Evolutionary conservation across 202 grass and related monocot species (phyloP).

Genomic region (Setaria italica): DNA sequence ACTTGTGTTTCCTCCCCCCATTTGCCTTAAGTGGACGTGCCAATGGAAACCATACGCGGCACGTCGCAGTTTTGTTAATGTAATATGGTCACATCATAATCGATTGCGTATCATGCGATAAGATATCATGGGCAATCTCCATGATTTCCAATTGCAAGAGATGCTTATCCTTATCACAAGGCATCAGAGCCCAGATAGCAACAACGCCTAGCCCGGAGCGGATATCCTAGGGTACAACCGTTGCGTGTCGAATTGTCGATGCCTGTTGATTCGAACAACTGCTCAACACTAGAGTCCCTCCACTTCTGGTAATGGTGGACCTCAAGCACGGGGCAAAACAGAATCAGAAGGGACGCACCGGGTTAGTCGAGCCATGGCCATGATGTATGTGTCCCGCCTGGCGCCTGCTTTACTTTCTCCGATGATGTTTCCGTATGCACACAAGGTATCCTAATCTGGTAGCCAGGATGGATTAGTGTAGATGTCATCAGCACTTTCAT

Average conservation of each 20-base stretch:
- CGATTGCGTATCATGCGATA: constrained; percentile 4
- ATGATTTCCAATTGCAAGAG: not conserved
- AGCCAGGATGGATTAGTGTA: not conserved
- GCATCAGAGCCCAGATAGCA: not conserved
- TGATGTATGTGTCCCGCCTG: not conserved
- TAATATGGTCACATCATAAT: not conserved
- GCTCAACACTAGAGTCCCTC: not conserved
- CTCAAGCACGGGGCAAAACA: not conserved
- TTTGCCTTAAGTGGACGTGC: not conserved
- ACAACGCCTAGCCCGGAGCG: constrained; percentile 7
- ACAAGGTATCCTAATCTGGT: not conserved
- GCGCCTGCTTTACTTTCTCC: not conserved
- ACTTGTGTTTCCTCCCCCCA: not conserved
- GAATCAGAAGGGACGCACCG: not conserved
- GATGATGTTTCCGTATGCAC: not conserved
- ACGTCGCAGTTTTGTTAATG: not conserved
- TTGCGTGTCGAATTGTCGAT: not conserved
- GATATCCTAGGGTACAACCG: constrained; percentile 37
- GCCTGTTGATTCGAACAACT: not conserved
- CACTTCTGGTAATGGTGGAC: not conserved
- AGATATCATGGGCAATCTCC: not conserved
- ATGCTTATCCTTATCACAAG: not conserved
- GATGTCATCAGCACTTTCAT: not conserved
- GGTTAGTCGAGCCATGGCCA: not conserved
- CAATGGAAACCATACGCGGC: not conserved